Percentiles rank a stretch among this genome's conserved stretches.
Conservation (phyloP, 768 basidiomycete genomes). For the Xanthoconium stramineum region DNA sequence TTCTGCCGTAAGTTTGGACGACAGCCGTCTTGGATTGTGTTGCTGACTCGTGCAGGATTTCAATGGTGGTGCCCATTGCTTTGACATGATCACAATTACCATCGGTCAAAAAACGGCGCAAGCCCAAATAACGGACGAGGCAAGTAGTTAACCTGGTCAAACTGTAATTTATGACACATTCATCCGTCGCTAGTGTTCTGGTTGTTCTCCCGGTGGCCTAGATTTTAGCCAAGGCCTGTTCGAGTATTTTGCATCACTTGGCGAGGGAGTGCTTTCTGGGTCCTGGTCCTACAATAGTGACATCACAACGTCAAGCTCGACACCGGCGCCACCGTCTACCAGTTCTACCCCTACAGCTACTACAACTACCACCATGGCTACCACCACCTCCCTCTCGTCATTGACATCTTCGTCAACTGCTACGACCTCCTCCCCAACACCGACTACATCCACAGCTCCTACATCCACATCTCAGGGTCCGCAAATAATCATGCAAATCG, state of each 20-base stretch:
- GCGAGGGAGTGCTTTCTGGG: slow-evolving; percentile 36
- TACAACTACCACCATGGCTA: slow-evolving; percentile 9
- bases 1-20: slow-evolving; percentile 30
- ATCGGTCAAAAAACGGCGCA: slow-evolving; percentile 35
- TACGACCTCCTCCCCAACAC: neutral
- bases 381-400: slow-evolving; percentile 10
- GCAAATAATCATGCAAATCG: slow-evolving; percentile 20
- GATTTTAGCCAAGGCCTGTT: slow-evolving; percentile 50
- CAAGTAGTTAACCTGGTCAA: slow-evolving; percentile 17
- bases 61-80: slow-evolving; percentile 40
- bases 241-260: slow-evolving; percentile 33
- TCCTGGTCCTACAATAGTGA: slow-evolving; percentile 38
- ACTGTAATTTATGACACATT: neutral
- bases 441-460: slow-evolving; percentile 7
- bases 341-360: slow-evolving; percentile 20
- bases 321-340: slow-evolving; percentile 16
- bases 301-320: slow-evolving; percentile 20
- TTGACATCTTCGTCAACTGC: neutral
- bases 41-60: slow-evolving; percentile 34
- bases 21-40: neutral
- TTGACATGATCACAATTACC: slow-evolving; percentile 42
- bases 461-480: slow-evolving; percentile 19
- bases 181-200: slow-evolving; percentile 32
- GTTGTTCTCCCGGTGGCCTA: slow-evolving; percentile 39
- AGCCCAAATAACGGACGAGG: slow-evolving; percentile 46